Evolutionary conservation across 2,329 filamentous ascomycete species (phyloP).

Genomic region (Kalmusia sp.): DNA sequence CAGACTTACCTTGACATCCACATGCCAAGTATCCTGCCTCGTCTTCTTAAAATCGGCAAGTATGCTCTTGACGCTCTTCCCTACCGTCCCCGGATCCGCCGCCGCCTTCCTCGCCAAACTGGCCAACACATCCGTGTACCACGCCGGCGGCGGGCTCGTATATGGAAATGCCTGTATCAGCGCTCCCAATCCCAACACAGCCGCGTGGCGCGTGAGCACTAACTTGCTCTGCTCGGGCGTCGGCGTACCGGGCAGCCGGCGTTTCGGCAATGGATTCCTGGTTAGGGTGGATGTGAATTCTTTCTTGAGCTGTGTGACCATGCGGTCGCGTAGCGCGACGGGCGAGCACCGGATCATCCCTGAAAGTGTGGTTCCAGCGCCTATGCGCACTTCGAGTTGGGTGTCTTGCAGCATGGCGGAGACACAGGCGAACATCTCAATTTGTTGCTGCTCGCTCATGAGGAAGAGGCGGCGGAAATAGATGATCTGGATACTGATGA

Average conservation of each 20-base stretch:
- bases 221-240: slow-evolving; percentile 77
- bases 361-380: slow-evolving; percentile 89
- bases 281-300: slow-evolving; percentile 81
- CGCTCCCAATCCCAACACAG: slow-evolving; percentile 88
- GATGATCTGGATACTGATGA: slow-evolving; percentile 98
- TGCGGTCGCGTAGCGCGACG: slow-evolving; percentile 75
- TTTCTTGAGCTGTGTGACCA: slow-evolving; percentile 76
- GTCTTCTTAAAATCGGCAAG: slow-evolving; percentile 99
- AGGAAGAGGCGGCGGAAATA: slow-evolving; percentile 97
- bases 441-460: slow-evolving; percentile 75
- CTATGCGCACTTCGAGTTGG: slow-evolving; percentile 92
- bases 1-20: slow-evolving; percentile 89
- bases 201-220: slow-evolving; percentile 83
- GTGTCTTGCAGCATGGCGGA: slow-evolving; percentile 91
- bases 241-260: slow-evolving; percentile 65
- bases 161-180: slow-evolving; percentile 97
- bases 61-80: slow-evolving; percentile 93
- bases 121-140: slow-evolving; percentile 93
- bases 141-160: slow-evolving; percentile 85
- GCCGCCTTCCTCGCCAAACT: slow-evolving; percentile 84
- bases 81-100: slow-evolving; percentile 87
- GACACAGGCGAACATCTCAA: slow-evolving; percentile 87
- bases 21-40: slow-evolving; percentile 96
- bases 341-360: slow-evolving; percentile 99
- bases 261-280: slow-evolving; percentile 86